phyloP scores from a whole-genome alignment of 768 basidiomycete genomes.

The Trametes coccinea region DNA sequence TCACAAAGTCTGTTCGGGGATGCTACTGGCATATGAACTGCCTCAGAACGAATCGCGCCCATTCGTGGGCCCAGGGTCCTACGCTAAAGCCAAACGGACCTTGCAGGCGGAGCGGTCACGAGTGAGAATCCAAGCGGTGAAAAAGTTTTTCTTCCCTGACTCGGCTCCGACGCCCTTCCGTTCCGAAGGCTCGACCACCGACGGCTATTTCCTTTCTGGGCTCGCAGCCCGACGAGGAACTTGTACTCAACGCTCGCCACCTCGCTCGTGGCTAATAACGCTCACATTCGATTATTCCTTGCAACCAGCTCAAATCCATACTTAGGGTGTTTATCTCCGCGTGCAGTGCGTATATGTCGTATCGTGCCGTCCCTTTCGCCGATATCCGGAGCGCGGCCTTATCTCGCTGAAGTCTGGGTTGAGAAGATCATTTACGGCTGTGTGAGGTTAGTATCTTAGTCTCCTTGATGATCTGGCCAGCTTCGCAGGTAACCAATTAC shows the following conservation, averaged over 20 bases:
- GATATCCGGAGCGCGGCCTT: constrained; percentile 1
- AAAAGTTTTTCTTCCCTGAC: constrained; percentile 33
- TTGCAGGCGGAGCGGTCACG: constrained; percentile 3
- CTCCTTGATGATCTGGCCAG: background rate
- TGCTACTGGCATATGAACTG: background rate
- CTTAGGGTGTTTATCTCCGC: no score
- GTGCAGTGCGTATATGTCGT: no score
- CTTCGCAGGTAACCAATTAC: background rate
- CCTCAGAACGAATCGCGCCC: background rate
- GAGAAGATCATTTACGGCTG: background rate
- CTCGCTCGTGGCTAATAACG: background rate
- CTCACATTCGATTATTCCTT: no score
- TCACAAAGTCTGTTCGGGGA: background rate
- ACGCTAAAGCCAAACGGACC: constrained; percentile 19
- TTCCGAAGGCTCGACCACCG: constrained; percentile 11
- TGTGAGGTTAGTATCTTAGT: background rate
- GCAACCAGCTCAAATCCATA: no score
- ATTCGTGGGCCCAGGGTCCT: background rate
- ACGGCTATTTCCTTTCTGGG: constrained; percentile 15
- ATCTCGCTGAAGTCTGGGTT: background rate
- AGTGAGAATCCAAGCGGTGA: constrained; percentile 13
- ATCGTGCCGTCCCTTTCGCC: background rate
- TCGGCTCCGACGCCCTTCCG: constrained; percentile 26
- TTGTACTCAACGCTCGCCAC: background rate
- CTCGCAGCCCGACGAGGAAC: background rate